These are phyloP conservation scores for Xylaria castorea DNA, from an alignment of 495 filamentous ascomycete genomes.

Conservation along the genomic window DNA sequence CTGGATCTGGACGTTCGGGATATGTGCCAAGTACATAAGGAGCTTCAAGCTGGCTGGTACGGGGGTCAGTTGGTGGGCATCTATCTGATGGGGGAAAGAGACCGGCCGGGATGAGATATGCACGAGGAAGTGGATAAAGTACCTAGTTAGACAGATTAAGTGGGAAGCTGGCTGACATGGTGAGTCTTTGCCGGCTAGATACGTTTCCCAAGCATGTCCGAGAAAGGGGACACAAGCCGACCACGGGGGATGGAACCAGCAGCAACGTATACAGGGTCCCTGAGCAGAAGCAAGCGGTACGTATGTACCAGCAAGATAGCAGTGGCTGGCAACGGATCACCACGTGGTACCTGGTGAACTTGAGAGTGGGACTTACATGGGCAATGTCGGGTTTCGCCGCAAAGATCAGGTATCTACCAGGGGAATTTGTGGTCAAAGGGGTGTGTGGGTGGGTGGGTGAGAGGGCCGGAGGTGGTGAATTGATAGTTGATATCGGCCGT, in stretches of 20 bases:
- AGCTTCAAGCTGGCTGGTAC: background rate
- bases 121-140: conserved; percentile 24
- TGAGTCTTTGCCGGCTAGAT: conserved; percentile 20
- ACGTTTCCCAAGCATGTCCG: conserved; percentile 6
- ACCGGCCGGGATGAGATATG: conserved; percentile 25
- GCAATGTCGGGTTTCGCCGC: conserved; percentile 18
- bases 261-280: conserved; percentile 11
- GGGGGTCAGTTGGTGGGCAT: conserved; percentile 16
- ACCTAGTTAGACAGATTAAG: background rate
- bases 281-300: background rate
- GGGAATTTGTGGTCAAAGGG: conserved; percentile 6
- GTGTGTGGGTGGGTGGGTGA: conserved; percentile 38
- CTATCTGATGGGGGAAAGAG: conserved; percentile 26
- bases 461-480: conserved; percentile 5
- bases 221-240: conserved; percentile 8
- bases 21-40: conserved; percentile 17
- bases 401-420: conserved; percentile 1
- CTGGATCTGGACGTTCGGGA: conserved; percentile 1
- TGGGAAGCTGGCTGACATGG: conserved; percentile 19
- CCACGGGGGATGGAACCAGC: conserved; percentile 19
- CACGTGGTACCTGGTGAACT: conserved; percentile 24
- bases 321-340: conserved; percentile 12
- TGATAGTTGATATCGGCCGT: conserved; percentile 17
- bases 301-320: conserved; percentile 1
- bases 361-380: conserved; percentile 15